phyloP scores from a whole-genome alignment of 192 early-diverging fungal genomes.

The Hyaloraphidium curvatum region DNA sequence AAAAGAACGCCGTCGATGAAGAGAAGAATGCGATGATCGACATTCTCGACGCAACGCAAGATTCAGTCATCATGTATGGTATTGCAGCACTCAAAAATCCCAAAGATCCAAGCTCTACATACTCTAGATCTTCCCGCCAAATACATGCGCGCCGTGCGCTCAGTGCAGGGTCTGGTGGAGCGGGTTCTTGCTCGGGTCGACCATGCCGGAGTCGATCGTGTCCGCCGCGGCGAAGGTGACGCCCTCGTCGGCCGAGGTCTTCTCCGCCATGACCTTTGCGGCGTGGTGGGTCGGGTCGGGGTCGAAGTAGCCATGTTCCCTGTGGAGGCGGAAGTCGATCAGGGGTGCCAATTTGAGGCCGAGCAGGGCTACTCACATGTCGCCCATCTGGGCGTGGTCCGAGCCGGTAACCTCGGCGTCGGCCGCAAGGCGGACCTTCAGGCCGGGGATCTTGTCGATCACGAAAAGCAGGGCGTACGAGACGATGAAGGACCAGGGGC shows the following conservation, averaged over 20 bases:
- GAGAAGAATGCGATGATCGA: too few species aligned
- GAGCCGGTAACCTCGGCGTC: constrained; percentile 6
- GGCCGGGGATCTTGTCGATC: constrained; percentile 6
- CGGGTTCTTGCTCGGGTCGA: not conserved
- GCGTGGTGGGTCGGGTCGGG: too few species aligned
- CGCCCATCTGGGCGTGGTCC: constrained; percentile 7
- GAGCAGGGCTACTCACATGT: not conserved
- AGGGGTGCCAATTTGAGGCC: not conserved
- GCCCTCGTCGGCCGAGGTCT: not conserved
- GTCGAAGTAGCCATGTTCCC: constrained; percentile 2
- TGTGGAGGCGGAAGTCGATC: not conserved
- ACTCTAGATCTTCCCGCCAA: too few species aligned
- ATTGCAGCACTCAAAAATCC: too few species aligned
- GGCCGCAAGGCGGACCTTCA: constrained; percentile 7
- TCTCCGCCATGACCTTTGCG: too few species aligned
- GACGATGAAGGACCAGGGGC: constrained; percentile 4
- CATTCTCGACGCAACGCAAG: too few species aligned
- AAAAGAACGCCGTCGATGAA: too few species aligned
- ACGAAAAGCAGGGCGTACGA: constrained; percentile 5
- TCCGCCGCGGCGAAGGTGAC: not conserved
- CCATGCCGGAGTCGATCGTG: not conserved
- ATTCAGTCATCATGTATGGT: too few species aligned
- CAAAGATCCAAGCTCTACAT: too few species aligned
- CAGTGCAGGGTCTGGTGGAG: constrained; percentile 1
- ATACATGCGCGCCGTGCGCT: too few species aligned